Percentiles rank a stretch among this genome's conserved stretches.
Conservation (phyloP, 305 asterid species). For the Striga hermonthica region DNA sequence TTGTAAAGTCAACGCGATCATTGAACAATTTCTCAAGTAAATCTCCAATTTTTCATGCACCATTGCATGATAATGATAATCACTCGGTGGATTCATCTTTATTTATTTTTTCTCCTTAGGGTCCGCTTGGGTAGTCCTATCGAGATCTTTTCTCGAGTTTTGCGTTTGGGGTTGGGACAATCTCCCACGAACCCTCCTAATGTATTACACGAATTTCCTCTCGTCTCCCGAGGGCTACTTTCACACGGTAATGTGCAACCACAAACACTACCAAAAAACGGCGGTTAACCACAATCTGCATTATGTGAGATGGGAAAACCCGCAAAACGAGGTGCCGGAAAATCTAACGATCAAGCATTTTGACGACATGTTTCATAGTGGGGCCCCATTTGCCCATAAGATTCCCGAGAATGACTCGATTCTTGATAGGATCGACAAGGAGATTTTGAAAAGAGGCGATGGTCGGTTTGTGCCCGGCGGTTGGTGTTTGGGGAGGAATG, state of each 20-base stretch:
- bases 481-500: constrained; percentile 62
- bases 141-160: constrained; percentile 82
- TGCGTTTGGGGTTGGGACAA: constrained; percentile 98
- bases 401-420: constrained; percentile 51
- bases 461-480: constrained; percentile 62
- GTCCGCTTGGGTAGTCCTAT: constrained; percentile 70
- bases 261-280: constrained; percentile 85
- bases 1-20: too few relatives aligned
- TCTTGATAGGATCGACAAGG: constrained; percentile 58
- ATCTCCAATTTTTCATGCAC: too few relatives aligned
- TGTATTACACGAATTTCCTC: constrained; percentile 89
- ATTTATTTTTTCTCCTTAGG: constrained; percentile 39
- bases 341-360: constrained; percentile 56
- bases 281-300: constrained; percentile 87
- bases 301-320: constrained; percentile 73
- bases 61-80: too few relatives aligned
- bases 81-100: not conserved
- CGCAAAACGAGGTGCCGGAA: constrained; percentile 53
- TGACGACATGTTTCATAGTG: constrained; percentile 70
- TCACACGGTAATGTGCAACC: constrained; percentile 83
- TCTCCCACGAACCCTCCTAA: constrained; percentile 88
- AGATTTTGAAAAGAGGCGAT: constrained; percentile 41
- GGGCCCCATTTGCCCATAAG: constrained; percentile 73
- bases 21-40: too few relatives aligned
- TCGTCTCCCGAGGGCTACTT: constrained; percentile 82